A percentile compares a stretch with the other conserved stretches of the same genome.
Conservation (phyloP, 345 rosid species). For the Citrus sinensis region DNA sequence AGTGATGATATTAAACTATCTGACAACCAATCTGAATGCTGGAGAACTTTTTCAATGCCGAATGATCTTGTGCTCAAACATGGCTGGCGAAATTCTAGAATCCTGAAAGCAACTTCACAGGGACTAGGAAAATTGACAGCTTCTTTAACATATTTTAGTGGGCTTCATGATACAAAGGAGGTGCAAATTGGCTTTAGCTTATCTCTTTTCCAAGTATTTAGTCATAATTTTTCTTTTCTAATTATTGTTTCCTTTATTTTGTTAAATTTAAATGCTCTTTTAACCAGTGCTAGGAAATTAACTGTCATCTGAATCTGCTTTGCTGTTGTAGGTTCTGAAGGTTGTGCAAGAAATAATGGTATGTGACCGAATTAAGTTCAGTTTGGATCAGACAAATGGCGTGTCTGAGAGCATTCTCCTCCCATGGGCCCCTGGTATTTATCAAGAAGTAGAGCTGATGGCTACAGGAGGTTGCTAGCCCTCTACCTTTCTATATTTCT, state of each 20-base stretch:
- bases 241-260: neutral
- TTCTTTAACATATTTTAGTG: constrained; percentile 62
- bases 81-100: constrained; percentile 54
- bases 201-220: constrained; percentile 1
- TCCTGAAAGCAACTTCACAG: constrained; percentile 55
- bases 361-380: constrained; percentile 68
- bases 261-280: neutral
- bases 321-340: constrained; percentile 57
- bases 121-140: constrained; percentile 74
- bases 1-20: constrained; percentile 63
- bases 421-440: constrained; percentile 81
- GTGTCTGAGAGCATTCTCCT: constrained; percentile 46
- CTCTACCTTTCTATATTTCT: constrained; percentile 2
- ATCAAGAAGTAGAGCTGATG: constrained; percentile 79
- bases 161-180: constrained; percentile 49
- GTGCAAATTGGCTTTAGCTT: constrained; percentile 29
- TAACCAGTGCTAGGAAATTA: neutral
- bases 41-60: constrained; percentile 48
- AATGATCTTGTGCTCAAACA: constrained; percentile 44
- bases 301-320: constrained; percentile 16
- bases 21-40: constrained; percentile 49
- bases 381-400: constrained; percentile 37
- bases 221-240: neutral
- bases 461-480: constrained; percentile 69
- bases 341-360: constrained; percentile 72